These are phyloP conservation scores for Solanum ossicruentum DNA, from an alignment of 257 asterid genomes.

Conservation along the genomic window DNA sequence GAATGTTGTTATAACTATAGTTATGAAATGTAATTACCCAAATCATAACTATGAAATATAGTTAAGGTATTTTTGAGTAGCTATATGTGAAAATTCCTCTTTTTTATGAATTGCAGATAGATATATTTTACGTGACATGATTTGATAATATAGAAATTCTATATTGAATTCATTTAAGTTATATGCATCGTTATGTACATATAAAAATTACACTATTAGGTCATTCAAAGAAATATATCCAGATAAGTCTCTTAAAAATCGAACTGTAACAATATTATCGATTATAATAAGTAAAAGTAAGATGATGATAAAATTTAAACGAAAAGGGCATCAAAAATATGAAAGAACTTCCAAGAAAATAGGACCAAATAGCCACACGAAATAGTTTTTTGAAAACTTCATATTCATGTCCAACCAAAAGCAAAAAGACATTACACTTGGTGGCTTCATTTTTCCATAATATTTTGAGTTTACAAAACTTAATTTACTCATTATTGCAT, in stretches of 20 bases:
- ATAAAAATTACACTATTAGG: not conserved
- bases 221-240: not conserved
- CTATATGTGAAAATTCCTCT: no score
- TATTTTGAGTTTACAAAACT: not conserved
- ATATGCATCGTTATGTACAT: not conserved
- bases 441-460: constrained; percentile 20
- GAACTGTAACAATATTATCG: no score
- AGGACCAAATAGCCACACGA: constrained; percentile 11
- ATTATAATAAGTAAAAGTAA: not conserved
- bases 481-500: not conserved
- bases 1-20: no score
- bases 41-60: no score
- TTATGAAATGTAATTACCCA: no score
- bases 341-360: constrained; percentile 37
- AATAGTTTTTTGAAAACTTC: constrained; percentile 21
- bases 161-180: not conserved
- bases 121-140: not conserved
- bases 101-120: not conserved
- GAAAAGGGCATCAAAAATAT: constrained; percentile 22
- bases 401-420: constrained; percentile 27
- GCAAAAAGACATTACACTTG: constrained; percentile 28
- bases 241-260: not conserved
- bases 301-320: not conserved
- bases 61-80: no score
- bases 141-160: not conserved